Base-by-base conservation (phyloP, 1,284 basidiomycete genomes). In the Phaffia rhodozyma region DNA sequence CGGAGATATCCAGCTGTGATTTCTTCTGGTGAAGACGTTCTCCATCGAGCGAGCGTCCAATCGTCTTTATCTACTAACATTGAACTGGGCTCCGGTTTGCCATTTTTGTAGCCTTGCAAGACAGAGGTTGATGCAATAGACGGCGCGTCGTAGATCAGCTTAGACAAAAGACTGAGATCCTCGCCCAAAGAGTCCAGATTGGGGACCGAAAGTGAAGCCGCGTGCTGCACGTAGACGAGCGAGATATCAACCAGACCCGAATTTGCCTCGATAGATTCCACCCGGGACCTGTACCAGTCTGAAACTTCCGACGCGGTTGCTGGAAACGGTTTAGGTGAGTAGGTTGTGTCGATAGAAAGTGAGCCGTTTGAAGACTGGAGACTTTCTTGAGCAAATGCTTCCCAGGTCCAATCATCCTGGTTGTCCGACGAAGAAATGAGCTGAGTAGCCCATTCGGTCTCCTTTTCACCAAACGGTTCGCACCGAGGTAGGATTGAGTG, bases 111-210 rank as follows among this genome's bases (percentile, higher is more conserved):
- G 9, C 50, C 50, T 38, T 18, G 27, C 0, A 48, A 23, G 9
- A 55, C 55, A 21, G 47, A 21, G 4, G 58, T 11, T 6, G 52
- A 23, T 30, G 54, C n/a, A 20, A 25, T 55, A n/a, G 29, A 60
- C 78, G 78, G 53, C 80, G 84, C 81, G 72, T 93, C 90, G 70
- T 96, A 96, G 23, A 92, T 84, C 52, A 96, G 80, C 30, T 86
- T 81, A 1, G 86, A 85, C 55, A 97, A 80, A 7, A 96, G 81
- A 68, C 84, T 87, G 54, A 96, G 81, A 66, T 96, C 91, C 77
- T 96, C 92, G 7, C 90, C 92, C 3, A 91, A 75, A 69, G 84
- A 84, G 69, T 93, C 91, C 27, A 97, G 80, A 1, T 79, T 82
- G n/a, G 83, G 78, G 6, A 94, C 79, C 23, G 86, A 87, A 68